Evolutionary conservation across 345 rosid genomes (phyloP).

Genomic region (Cardiospermum halicacabum): DNA sequence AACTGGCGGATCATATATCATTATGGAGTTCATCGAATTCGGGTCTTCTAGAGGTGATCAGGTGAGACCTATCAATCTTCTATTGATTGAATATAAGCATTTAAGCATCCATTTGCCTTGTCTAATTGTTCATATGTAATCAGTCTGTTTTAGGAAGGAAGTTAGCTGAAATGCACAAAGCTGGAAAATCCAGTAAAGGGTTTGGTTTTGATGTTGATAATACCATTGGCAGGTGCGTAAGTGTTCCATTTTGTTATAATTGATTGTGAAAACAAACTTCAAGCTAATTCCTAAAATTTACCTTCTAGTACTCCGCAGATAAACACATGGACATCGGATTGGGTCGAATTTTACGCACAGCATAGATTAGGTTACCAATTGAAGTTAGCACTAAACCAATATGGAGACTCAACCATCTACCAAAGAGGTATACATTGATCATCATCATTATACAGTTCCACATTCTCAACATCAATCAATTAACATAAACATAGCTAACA

Average conservation of each 20-base stretch:
- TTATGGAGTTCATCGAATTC: constrained; percentile 84
- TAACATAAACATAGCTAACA: constrained; percentile 20
- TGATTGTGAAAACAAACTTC: background rate
- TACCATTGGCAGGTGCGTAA: constrained; percentile 90
- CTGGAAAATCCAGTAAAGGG: constrained; percentile 73
- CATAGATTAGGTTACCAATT: constrained; percentile 87
- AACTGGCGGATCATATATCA: constrained; percentile 78
- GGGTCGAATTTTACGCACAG: constrained; percentile 83
- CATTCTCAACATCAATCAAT: no score
- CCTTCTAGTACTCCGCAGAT: constrained; percentile 77
- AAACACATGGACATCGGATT: constrained; percentile 82
- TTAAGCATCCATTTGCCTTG: constrained; percentile 3
- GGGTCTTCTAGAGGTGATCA: constrained; percentile 76
- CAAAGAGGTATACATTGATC: constrained; percentile 92
- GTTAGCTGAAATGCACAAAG: constrained; percentile 95
- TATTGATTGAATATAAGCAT: constrained; percentile 1
- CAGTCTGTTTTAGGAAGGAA: constrained; percentile 78
- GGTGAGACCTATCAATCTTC: constrained; percentile 38
- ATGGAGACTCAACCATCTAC: constrained; percentile 66
- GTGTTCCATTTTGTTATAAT: constrained; percentile 5
- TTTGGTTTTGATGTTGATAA: constrained; percentile 88
- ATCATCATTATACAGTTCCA: no score
- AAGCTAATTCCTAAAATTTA: constrained; percentile 11
- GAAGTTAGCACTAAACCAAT: constrained; percentile 60
- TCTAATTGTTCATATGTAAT: constrained; percentile 23